Base-by-base conservation (phyloP, 2,329 filamentous ascomycete species). In the Colletotrichum gloeosporioides region DNA sequence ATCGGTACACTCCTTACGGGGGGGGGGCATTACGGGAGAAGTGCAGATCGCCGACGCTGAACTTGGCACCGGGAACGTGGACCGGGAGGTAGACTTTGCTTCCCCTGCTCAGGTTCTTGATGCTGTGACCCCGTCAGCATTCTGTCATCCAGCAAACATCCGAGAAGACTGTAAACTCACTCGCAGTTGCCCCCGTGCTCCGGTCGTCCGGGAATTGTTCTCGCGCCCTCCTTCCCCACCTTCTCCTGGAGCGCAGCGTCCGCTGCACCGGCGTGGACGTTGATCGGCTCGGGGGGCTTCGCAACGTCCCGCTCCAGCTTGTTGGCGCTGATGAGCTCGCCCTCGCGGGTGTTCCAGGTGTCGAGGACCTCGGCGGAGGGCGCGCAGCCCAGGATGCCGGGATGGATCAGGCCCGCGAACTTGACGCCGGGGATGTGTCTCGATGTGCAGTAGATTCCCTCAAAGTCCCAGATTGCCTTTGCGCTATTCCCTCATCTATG, bases 111-210 rank as follows among this genome's bases (percentile, higher is more conserved):
- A 98, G 88, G 80, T 97, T 97, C 87, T 98, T 98, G 84, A 98
- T 97, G 79, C 80, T 81, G 69, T 29, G 18, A 25, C 18, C 25
- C 44, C 18, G 68, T 71, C 78, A 82, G 75, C 15, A 16, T n/a
- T 8, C n/a, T 34, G 22, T 34, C 16, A 57, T 32, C 22, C 18
- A 18, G 22, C 34, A 25, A 15, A 13, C 13, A 53, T 22, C 13
- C n/a, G 44, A 8, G 10, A 12, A 25, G 44, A 53, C n/a, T 53
- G 27, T 29, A 13, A 25, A 80, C 83, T 63, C 65, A 83, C 82
- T 98, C 95, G 82, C 95, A 97, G 81, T 98, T 98, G 0, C 96
- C 96, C 16, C 96, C 96, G 80, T 98, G 94, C 81, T 98, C 95
- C 0, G 95, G 95, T 0, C 95, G 88, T 3, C 96, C 93, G 0